A percentile compares a stretch with the other conserved stretches of the same genome.
These are phyloP conservation scores for Hanseniaspora singularis DNA, from an alignment of 805 yeast species.

Conservation along the genomic window DNA sequence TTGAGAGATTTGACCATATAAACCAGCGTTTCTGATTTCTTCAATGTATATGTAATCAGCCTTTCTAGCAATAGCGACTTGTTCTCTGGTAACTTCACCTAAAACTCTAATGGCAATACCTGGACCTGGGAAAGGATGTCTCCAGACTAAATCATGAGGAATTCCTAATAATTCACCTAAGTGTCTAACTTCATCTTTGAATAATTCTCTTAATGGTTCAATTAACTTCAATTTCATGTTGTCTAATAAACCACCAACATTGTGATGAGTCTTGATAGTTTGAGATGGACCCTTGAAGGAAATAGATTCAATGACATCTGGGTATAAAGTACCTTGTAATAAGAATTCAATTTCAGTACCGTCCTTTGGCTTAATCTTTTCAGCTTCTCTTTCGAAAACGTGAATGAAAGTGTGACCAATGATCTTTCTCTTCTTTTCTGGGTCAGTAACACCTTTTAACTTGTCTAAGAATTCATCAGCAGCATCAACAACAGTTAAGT, in stretches of 20 bases:
- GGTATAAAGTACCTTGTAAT: conserved; percentile 94
- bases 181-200: conserved; percentile 97
- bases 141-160: conserved; percentile 95
- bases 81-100: conserved; percentile 90
- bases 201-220: conserved; percentile 96
- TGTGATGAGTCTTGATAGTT: conserved; percentile 98
- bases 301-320: conserved; percentile 96
- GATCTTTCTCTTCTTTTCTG: conserved; percentile 97
- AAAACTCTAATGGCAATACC: conserved; percentile 97
- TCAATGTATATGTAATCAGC: conserved; percentile 94
- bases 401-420: conserved; percentile 96
- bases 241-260: conserved; percentile 94
- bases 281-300: conserved; percentile 99
- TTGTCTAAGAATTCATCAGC: conserved; percentile 75
- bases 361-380: conserved; percentile 73
- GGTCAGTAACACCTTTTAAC: conserved; percentile 90
- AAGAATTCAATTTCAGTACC: conserved; percentile 86
- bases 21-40: conserved; percentile 87
- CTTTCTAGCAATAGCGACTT: conserved; percentile 92
- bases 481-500: conserved; percentile 90
- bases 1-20: conserved; percentile 86
- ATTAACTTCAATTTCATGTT: conserved; percentile 97
- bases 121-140: conserved; percentile 99
- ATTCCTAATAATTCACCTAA: conserved; percentile 90
- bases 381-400: conserved; percentile 93